phyloP scores from a whole-genome alignment of 1,139 yeast genomes.

The Suhomyces wounanorum region DNA sequence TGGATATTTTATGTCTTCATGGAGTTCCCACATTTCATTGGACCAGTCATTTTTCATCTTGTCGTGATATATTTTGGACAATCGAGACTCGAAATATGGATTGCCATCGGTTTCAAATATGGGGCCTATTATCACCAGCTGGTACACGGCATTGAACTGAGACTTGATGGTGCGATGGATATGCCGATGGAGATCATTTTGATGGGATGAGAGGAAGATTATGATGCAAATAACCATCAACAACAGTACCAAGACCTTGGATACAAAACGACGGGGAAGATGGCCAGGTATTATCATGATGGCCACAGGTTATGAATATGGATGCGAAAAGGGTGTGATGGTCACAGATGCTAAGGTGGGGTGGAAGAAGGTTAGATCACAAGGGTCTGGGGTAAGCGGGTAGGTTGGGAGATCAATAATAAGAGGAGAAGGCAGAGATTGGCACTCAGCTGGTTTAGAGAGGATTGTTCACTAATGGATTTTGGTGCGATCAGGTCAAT shows the following conservation, averaged over 20 bases:
- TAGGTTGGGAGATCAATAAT: no score
- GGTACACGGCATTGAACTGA: constrained; percentile 3
- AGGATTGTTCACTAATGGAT: no score
- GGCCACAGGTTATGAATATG: not conserved
- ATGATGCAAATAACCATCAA: not conserved
- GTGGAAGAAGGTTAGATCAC: no score
- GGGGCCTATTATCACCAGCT: constrained; percentile 2
- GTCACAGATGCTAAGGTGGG: no score
- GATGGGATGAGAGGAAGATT: constrained; percentile 2
- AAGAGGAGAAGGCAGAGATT: no score
- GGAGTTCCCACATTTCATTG: constrained; percentile 33
- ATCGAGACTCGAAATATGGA: constrained; percentile 9
- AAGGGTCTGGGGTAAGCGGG: no score
- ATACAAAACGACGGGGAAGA: constrained; percentile 9
- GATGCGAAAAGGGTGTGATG: not conserved
- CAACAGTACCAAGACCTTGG: constrained; percentile 5
- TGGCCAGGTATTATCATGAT: constrained; percentile 7
- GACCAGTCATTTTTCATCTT: constrained; percentile 18
- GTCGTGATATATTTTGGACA: constrained; percentile 1
- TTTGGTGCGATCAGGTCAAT: not conserved
- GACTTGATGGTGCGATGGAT: constrained; percentile 4
- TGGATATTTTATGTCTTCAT: constrained; percentile 12
- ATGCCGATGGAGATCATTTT: constrained; percentile 1
- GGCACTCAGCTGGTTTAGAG: no score
- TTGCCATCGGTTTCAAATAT: constrained; percentile 8